A percentile compares a stretch with the other conserved stretches of the same genome.
These are phyloP conservation scores for Jasminum sambac DNA, from an alignment of 257 asterid species.

Conservation along the genomic window DNA sequence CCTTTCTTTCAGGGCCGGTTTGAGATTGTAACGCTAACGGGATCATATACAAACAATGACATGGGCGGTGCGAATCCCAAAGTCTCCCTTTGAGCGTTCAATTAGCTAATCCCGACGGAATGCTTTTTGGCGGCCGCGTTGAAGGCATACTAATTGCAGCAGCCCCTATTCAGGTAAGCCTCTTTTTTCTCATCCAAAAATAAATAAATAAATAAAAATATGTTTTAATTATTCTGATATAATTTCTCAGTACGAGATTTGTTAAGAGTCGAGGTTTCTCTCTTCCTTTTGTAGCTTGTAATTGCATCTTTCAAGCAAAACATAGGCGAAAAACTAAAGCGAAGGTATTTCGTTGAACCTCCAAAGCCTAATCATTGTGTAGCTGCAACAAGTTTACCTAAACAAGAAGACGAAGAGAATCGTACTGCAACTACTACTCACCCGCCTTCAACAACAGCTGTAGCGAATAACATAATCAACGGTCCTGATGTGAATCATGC, in stretches of 20 bases:
- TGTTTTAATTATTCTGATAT: not conserved
- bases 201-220: too few species aligned
- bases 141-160: conserved; percentile 33
- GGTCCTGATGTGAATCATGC: conserved; percentile 15
- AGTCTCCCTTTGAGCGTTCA: conserved; percentile 32
- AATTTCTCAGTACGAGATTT: not conserved
- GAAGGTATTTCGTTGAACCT: conserved; percentile 11
- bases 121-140: conserved; percentile 37
- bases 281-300: conserved; percentile 22
- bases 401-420: conserved; percentile 1
- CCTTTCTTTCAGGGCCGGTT: conserved; percentile 27
- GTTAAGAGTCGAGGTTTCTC: not conserved
- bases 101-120: conserved; percentile 27
- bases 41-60: conserved; percentile 35
- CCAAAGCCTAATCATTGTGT: conserved; percentile 16
- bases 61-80: conserved; percentile 22
- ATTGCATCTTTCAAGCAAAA: conserved; percentile 30
- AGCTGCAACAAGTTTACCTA: conserved; percentile 12
- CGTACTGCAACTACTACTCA: not conserved
- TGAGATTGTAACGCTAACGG: conserved; percentile 29
- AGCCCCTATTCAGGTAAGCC: conserved; percentile 36
- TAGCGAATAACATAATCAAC: not conserved
- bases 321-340: conserved; percentile 10
- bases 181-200: not conserved
- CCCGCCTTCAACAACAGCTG: not conserved